These are phyloP conservation scores for Alternaria solani DNA, from an alignment of 2,329 filamentous ascomycete species.

Conservation along the genomic window DNA sequence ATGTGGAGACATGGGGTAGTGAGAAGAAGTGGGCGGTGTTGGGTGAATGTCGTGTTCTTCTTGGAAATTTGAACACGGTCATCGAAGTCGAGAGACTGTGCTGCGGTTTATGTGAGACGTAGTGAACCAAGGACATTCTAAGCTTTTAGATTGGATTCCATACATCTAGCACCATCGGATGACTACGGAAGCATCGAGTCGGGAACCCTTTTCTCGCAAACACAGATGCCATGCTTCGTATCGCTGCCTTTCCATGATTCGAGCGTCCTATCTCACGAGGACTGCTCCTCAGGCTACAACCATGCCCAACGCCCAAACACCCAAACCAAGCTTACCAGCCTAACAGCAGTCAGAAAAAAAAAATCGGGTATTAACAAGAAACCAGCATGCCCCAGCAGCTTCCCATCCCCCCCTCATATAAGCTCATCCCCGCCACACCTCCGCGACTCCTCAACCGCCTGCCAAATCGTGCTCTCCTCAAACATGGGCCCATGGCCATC, in stretches of 20 bases:
- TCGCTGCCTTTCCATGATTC: background rate
- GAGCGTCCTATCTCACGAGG: constrained; percentile 10
- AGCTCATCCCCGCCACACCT: constrained; percentile 81
- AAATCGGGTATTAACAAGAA: constrained; percentile 14
- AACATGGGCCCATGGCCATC: constrained; percentile 90
- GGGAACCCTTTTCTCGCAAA: background rate
- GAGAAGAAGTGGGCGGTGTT: no score
- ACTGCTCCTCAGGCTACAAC: background rate
- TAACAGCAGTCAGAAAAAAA: background rate
- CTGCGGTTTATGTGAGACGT: background rate
- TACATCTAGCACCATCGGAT: background rate
- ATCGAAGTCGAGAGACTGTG: background rate
- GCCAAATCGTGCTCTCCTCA: constrained; percentile 74
- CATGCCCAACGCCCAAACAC: constrained; percentile 7
- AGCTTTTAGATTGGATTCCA: background rate
- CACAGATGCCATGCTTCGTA: background rate
- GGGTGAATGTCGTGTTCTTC: no score
- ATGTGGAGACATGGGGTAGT: background rate
- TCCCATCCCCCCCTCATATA: constrained; percentile 53
- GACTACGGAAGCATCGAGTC: background rate
- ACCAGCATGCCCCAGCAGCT: background rate
- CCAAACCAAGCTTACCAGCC: background rate
- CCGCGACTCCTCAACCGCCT: constrained; percentile 80
- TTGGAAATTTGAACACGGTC: no score
- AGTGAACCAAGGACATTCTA: background rate